These are phyloP conservation scores for Sonneratia alba DNA, from an alignment of 345 rosid genomes.

Conservation along the genomic window DNA sequence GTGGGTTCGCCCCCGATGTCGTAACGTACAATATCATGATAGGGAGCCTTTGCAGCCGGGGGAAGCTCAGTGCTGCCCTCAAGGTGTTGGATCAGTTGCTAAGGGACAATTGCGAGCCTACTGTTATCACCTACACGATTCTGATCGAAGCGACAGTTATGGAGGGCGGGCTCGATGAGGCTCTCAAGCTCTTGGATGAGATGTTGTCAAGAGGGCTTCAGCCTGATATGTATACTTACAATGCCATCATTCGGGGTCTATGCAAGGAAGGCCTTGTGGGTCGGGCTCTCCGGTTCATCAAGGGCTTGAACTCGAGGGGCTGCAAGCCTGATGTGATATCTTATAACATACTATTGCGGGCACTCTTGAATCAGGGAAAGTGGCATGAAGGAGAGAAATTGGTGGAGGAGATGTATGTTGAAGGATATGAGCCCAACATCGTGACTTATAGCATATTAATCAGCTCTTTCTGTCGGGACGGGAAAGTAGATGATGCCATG, in stretches of 20 bases:
- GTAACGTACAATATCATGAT: slow-evolving; percentile 79
- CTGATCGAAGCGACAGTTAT: slow-evolving; percentile 65
- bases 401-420: slow-evolving; percentile 45
- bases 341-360: slow-evolving; percentile 54
- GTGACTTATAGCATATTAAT: slow-evolving; percentile 73
- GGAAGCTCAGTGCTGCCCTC: slow-evolving; percentile 54
- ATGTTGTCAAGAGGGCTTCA: slow-evolving; percentile 56
- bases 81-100: slow-evolving; percentile 51
- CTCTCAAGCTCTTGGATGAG: slow-evolving; percentile 72
- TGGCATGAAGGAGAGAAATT: slow-evolving; percentile 65
- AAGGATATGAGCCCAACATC: slow-evolving; percentile 50
- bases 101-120: slow-evolving; percentile 52
- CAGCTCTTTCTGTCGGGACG: slow-evolving; percentile 52
- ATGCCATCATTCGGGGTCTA: slow-evolving; percentile 65
- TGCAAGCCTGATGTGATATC: slow-evolving; percentile 62
- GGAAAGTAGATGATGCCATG: slow-evolving; percentile 51
- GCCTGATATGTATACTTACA: slow-evolving; percentile 62
- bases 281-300: slow-evolving; percentile 45
- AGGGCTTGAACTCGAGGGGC: slow-evolving; percentile 37
- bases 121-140: slow-evolving; percentile 75
- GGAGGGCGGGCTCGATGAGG: slow-evolving; percentile 48
- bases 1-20: slow-evolving; percentile 60
- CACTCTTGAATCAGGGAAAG: slow-evolving; percentile 51
- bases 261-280: slow-evolving; percentile 59
- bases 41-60: slow-evolving; percentile 60